Evolutionary conservation across 257 asterid species (phyloP).

Genomic region (Eucommia ulmoides): DNA sequence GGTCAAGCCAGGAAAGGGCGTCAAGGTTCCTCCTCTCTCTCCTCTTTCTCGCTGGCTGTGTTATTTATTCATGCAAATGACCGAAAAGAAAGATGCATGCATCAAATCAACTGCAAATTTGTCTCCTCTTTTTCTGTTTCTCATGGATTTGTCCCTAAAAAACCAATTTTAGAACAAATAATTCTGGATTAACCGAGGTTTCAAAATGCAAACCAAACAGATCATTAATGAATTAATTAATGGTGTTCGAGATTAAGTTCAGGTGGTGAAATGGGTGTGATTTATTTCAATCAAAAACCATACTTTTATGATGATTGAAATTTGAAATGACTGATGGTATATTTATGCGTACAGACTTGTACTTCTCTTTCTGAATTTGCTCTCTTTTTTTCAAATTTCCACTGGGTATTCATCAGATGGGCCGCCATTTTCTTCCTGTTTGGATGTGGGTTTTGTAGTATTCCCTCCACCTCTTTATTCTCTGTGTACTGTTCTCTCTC

Average conservation of each 20-base stretch:
- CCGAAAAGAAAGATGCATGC: slow-evolving; percentile 11
- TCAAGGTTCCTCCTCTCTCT: slow-evolving; percentile 53
- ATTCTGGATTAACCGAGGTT: too few relatives aligned
- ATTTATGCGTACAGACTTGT: slow-evolving; percentile 22
- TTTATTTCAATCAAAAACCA: slow-evolving; percentile 9
- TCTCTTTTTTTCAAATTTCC: slow-evolving; percentile 18
- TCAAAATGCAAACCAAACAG: too few relatives aligned
- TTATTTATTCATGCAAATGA: not conserved
- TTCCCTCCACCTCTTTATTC: not conserved
- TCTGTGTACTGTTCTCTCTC: not conserved
- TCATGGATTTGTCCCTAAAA: too few relatives aligned
- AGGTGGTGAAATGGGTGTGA: slow-evolving; percentile 5
- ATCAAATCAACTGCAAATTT: slow-evolving; percentile 7
- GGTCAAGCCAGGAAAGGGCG: slow-evolving; percentile 99
- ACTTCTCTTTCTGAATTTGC: slow-evolving; percentile 13
- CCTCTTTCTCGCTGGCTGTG: not conserved
- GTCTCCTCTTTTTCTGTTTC: not conserved
- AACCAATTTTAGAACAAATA: too few relatives aligned
- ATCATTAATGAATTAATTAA: too few relatives aligned
- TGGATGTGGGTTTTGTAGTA: slow-evolving; percentile 8
- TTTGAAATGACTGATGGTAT: slow-evolving; percentile 44
- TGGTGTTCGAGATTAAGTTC: slow-evolving; percentile 5
- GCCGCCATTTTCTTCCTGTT: slow-evolving; percentile 53
- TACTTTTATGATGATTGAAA: slow-evolving; percentile 46
- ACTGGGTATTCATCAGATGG: slow-evolving; percentile 44